Conservation (phyloP, 1,284 basidiomycete species). For the Pyrrhoderma lamaoense region DNA sequence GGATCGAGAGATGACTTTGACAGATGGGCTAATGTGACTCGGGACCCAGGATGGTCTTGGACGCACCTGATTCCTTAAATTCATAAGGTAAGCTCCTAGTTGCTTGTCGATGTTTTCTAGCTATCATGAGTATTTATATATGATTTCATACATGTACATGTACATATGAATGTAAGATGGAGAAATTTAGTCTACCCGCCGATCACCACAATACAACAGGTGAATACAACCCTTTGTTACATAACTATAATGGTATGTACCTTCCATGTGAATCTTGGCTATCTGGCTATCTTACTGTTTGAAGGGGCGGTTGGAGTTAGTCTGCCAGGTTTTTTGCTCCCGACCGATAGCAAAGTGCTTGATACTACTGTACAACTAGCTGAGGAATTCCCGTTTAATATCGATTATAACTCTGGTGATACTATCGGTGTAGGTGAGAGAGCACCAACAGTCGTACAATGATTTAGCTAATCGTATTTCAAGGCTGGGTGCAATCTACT, state of each 20-base stretch:
- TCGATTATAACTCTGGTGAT: conserved; percentile 16
- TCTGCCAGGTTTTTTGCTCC: background rate
- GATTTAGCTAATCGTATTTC: no score
- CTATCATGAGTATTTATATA: no score
- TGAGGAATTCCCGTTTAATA: conserved; percentile 15
- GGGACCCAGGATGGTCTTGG: conserved; percentile 29
- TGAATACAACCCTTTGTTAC: conserved; percentile 19
- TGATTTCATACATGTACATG: no score
- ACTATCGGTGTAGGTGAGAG: conserved; percentile 16
- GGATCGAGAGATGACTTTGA: conserved; percentile 25
- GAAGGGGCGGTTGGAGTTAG: conserved; percentile 3
- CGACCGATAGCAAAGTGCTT: conserved; percentile 5
- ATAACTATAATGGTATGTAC: conserved; percentile 20
- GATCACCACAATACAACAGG: conserved; percentile 21
- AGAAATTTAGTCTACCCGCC: conserved; percentile 20
- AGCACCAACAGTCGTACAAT: no score
- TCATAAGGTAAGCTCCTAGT: conserved; percentile 19
- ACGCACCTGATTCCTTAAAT: conserved; percentile 22
- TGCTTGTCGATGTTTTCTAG: no score
- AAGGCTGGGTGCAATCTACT: no score
- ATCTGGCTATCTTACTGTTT: background rate
- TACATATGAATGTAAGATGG: conserved; percentile 17
- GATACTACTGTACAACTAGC: conserved; percentile 3
- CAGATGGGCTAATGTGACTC: conserved; percentile 25
- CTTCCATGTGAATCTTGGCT: background rate